Percentiles rank a stretch among this genome's conserved stretches.
These are phyloP conservation scores for Globisporangium apiculatum DNA, from an alignment of 352 stramenopile species.

Conservation along the genomic window DNA sequence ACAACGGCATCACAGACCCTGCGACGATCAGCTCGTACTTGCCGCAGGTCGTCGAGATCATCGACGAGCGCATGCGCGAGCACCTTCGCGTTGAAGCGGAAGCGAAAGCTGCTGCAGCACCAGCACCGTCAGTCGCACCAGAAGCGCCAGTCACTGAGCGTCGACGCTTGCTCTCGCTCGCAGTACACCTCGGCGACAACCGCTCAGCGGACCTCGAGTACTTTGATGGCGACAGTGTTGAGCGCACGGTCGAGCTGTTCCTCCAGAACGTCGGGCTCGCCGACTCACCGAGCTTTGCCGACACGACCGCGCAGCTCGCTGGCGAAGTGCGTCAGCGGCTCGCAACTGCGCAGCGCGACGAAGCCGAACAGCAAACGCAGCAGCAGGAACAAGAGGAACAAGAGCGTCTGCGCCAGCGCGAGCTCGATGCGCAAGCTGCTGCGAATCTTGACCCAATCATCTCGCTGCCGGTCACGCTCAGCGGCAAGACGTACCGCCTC, in stretches of 20 bases:
- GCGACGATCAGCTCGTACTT: slow-evolving; percentile 30
- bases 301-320: slow-evolving; percentile 36
- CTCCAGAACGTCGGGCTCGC: slow-evolving; percentile 40
- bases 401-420: slow-evolving; percentile 3
- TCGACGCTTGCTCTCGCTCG: slow-evolving; percentile 34
- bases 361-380: slow-evolving; percentile 11
- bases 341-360: slow-evolving; percentile 10
- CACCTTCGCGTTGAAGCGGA: slow-evolving; percentile 32
- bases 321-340: slow-evolving; percentile 30
- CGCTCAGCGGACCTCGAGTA: slow-evolving; percentile 44
- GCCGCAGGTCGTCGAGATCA: slow-evolving; percentile 47
- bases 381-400: slow-evolving; percentile 4
- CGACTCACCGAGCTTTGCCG: slow-evolving; percentile 27
- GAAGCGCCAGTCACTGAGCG: slow-evolving; percentile 8
- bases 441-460: slow-evolving; percentile 23
- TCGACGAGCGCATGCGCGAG: slow-evolving; percentile 45
- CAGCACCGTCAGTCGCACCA: slow-evolving; percentile 8
- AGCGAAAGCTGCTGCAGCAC: slow-evolving; percentile 1
- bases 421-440: slow-evolving; percentile 3
- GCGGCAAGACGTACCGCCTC: slow-evolving; percentile 45
- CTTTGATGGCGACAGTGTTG: slow-evolving; percentile 65
- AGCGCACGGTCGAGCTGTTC: slow-evolving; percentile 63
- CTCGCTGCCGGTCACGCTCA: slow-evolving; percentile 53
- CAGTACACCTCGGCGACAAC: slow-evolving; percentile 46
- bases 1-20: slow-evolving; percentile 46